Base-by-base conservation (phyloP, 2,329 filamentous ascomycete genomes). In the Trichoderma harzianum region DNA sequence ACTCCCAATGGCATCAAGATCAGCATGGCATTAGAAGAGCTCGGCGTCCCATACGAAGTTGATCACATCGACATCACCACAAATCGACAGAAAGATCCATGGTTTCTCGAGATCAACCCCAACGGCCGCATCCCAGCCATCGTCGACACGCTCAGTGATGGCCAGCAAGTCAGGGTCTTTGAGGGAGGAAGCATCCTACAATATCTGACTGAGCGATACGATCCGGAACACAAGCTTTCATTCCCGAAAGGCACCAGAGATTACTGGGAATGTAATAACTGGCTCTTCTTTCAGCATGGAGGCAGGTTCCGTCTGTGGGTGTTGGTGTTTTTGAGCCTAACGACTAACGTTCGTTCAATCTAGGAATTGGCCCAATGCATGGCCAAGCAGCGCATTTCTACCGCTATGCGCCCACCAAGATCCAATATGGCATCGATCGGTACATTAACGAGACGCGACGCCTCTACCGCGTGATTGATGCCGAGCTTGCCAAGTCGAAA, bases 151-250 rank as follows among this genome's bases (percentile, higher is more conserved):
- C 36, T 55, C 30, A 16, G 28, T 5, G 47, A 66, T 24, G 64
- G 64, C 24, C 30, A 67, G 21, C 51, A 30, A n/a, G 57, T 57
- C 18, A 67, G 51, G 8, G 47, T 67, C 3, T 57, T 67, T 32
- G 64, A 67, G 5, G 64, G 64, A 1, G 64, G 64, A 57, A 67
- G 64, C 51, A 67, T 67, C 32, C 28, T 67, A 7, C 64, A 67
- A 32, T 67, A 67, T 16, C 21, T 67, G 1, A 67, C 64, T 30
- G 32, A 67, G 7, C 21, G 64, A 12, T 67, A 67, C 7, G 51
- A 67, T 16, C 14, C 51, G 3, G 32, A 67, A 10, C 64, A 67
- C 5, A 43, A 67, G 8, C 10, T 67, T 0, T 67, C 64, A 3
- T 57, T 43, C 14, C 51, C 32, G 1, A 67, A 57, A 18, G 51